Percentiles rank a stretch among this genome's conserved stretches.
Conservation (phyloP, 352 stramenopile species). For the Phytopythium montanum region DNA sequence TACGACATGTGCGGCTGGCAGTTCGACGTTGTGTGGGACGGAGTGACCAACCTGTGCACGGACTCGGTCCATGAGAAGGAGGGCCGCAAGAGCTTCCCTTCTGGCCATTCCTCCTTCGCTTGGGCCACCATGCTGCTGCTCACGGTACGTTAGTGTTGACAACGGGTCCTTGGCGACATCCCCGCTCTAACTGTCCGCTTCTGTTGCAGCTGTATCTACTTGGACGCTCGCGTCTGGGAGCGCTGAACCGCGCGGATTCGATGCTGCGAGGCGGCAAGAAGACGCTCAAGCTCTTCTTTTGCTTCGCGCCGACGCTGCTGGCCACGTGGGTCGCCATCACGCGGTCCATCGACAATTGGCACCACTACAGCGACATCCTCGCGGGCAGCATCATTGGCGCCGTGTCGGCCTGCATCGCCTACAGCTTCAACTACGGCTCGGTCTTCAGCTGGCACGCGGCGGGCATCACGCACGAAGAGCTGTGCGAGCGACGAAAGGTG, state of each 20-base stretch:
- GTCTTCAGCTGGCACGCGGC: constrained; percentile 48
- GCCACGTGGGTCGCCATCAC: constrained; percentile 76
- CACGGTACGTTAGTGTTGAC: constrained; percentile 27
- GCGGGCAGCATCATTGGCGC: constrained; percentile 55
- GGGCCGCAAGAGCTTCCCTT: constrained; percentile 76
- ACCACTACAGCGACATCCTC: constrained; percentile 75
- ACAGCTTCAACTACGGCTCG: constrained; percentile 63
- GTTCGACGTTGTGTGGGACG: constrained; percentile 64
- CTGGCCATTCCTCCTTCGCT: constrained; percentile 69
- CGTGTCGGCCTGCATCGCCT: constrained; percentile 30
- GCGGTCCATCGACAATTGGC: constrained; percentile 83
- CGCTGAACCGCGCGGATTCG: constrained; percentile 47
- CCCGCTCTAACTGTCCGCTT: no score
- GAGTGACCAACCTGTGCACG: constrained; percentile 69
- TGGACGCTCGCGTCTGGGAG: constrained; percentile 68
- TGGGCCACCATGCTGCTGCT: constrained; percentile 75
- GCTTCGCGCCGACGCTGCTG: constrained; percentile 63
- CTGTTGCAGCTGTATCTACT: constrained; percentile 57
- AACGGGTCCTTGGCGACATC: constrained; percentile 26
- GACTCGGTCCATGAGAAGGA: constrained; percentile 59
- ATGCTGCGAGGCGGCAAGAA: constrained; percentile 53
- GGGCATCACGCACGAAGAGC: constrained; percentile 37
- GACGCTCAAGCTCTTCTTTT: constrained; percentile 71
- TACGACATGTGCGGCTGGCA: constrained; percentile 84
- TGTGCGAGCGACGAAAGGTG: constrained; percentile 19